phyloP scores from a whole-genome alignment of 805 yeast genomes.

The Candida nanaspora region DNA sequence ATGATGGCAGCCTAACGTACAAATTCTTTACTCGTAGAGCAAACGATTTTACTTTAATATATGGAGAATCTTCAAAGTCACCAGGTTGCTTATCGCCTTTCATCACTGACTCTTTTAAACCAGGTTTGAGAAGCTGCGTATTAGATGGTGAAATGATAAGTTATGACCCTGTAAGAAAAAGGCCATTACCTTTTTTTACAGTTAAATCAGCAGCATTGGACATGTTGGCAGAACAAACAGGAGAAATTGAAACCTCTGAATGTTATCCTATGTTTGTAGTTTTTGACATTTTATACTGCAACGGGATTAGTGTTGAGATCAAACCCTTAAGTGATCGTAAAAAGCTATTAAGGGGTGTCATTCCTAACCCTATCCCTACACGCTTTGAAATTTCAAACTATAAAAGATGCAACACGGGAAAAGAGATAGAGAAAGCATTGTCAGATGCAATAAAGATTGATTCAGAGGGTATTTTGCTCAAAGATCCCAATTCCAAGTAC shows the following conservation, averaged over 20 bases:
- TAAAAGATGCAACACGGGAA: slow-evolving; percentile 33
- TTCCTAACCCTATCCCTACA: slow-evolving; percentile 35
- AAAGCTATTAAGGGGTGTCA: slow-evolving; percentile 35
- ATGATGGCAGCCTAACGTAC: slow-evolving; percentile 27
- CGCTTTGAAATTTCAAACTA: slow-evolving; percentile 43
- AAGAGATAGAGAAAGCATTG: slow-evolving; percentile 51
- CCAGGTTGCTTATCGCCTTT: slow-evolving; percentile 23
- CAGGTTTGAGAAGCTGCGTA: slow-evolving; percentile 29
- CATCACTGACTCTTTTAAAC: slow-evolving; percentile 25
- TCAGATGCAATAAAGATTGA: slow-evolving; percentile 49
- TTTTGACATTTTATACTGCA: slow-evolving; percentile 68
- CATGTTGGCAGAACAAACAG: slow-evolving; percentile 26
- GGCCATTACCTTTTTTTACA: slow-evolving; percentile 72
- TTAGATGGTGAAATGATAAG: slow-evolving; percentile 95
- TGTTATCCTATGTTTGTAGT: slow-evolving; percentile 50
- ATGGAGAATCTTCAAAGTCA: slow-evolving; percentile 37
- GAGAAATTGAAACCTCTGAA: slow-evolving; percentile 25
- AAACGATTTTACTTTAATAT: slow-evolving; percentile 63
- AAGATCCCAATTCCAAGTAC: slow-evolving; percentile 54
- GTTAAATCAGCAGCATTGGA: slow-evolving; percentile 64
- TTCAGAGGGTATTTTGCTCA: slow-evolving; percentile 80
- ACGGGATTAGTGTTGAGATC: slow-evolving; percentile 55
- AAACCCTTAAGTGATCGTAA: slow-evolving; percentile 52
- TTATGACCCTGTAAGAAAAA: slow-evolving; percentile 53
- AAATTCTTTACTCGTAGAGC: slow-evolving; percentile 59